These are phyloP conservation scores for Raphanus raphanistrum DNA, from an alignment of 345 rosid species.

Conservation along the genomic window DNA sequence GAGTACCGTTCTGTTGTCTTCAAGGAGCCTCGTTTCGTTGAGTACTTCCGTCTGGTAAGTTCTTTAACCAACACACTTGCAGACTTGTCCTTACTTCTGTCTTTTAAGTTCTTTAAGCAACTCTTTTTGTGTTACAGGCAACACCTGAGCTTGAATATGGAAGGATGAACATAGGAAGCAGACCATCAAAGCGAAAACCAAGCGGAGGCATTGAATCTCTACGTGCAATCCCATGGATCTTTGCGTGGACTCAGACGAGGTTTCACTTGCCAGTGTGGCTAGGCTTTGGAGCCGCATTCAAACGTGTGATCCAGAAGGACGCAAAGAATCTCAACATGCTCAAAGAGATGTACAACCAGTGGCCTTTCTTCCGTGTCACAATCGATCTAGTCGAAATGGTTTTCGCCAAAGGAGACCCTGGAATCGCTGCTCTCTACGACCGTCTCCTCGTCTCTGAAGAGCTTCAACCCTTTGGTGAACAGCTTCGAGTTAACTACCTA, in stretches of 20 bases:
- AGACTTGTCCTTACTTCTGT: conserved; percentile 56
- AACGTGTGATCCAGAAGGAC: conserved; percentile 65
- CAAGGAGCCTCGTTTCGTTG: conserved; percentile 90
- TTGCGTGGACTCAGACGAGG: conserved; percentile 99
- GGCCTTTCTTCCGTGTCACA: conserved; percentile 98
- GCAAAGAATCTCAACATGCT: conserved; percentile 78
- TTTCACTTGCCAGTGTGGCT: conserved; percentile 97
- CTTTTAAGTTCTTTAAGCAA: conserved; percentile 53
- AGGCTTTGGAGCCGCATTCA: conserved; percentile 90
- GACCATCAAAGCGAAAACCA: conserved; percentile 89
- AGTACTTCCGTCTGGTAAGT: conserved; percentile 93
- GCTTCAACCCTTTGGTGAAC: neutral
- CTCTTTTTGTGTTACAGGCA: conserved; percentile 51
- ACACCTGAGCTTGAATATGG: conserved; percentile 97
- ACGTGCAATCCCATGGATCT: conserved; percentile 98
- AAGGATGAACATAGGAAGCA: conserved; percentile 96
- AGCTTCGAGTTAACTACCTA: neutral
- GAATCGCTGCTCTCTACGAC: conserved; percentile 38
- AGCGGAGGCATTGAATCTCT: conserved; percentile 96
- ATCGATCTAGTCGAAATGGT: conserved; percentile 96
- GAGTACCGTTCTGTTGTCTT: conserved; percentile 90
- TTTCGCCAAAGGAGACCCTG: conserved; percentile 95
- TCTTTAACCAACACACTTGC: conserved; percentile 5
- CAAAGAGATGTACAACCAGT: conserved; percentile 82
- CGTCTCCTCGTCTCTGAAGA: neutral